A percentile compares a stretch with the other conserved stretches of the same genome.
These are phyloP conservation scores for Geum urbanum DNA, from an alignment of 306 rosid species.

Conservation along the genomic window DNA sequence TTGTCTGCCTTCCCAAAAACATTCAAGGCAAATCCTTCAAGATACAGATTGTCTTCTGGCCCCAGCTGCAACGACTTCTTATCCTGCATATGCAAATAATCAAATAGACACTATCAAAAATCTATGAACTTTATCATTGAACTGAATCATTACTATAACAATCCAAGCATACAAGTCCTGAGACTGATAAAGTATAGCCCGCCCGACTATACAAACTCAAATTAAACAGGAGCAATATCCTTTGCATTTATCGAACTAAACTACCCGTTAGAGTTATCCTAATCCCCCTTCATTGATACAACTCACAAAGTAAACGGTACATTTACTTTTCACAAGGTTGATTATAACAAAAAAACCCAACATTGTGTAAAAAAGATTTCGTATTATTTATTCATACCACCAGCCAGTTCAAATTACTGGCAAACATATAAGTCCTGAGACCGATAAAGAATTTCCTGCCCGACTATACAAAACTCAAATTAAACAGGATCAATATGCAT, in stretches of 20 bases:
- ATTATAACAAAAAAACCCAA: not conserved
- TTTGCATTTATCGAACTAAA: not conserved
- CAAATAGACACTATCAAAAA: not conserved
- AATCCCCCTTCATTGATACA: not conserved
- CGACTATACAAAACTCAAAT: not conserved
- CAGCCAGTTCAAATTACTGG: constrained; percentile 14
- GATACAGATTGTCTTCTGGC: constrained; percentile 79
- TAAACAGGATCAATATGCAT: not conserved
- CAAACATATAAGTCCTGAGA: not conserved
- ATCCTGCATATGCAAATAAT: constrained; percentile 50
- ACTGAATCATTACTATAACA: not conserved
- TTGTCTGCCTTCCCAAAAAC: constrained; percentile 95
- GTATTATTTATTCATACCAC: not conserved
- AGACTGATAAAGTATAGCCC: not conserved
- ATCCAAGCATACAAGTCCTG: not conserved
- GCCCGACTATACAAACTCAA: not conserved
- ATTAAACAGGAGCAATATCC: not conserved
- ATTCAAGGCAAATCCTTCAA: constrained; percentile 92
- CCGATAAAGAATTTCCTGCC: not conserved
- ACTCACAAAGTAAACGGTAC: not conserved
- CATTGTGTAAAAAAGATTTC: not conserved
- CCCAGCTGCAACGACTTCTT: constrained; percentile 75
- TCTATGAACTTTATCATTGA: not conserved
- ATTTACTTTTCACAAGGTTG: not conserved
- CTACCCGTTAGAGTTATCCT: not conserved